phyloP scores from a whole-genome alignment of 2,329 filamentous ascomycete species.

The Cyphellophora europaea region DNA sequence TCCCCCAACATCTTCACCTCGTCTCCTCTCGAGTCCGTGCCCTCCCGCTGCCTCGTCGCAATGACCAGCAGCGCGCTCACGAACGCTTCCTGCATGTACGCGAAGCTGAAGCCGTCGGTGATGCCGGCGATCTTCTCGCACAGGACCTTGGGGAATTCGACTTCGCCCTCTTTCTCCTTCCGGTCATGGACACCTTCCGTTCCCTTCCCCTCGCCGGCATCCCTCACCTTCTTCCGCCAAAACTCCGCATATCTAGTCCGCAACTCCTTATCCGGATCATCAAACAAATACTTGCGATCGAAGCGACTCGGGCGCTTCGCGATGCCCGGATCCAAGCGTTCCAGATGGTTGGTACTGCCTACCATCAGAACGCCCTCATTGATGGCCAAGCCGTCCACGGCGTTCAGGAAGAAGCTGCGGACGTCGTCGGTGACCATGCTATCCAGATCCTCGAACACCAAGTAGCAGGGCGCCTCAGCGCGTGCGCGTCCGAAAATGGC shows the following conservation, averaged over 20 bases:
- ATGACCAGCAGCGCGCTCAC: constrained; percentile 29
- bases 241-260: constrained; percentile 33
- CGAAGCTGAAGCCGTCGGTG: constrained; percentile 35
- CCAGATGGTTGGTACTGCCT: constrained; percentile 29
- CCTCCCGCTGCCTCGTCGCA: constrained; percentile 10
- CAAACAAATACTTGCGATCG: constrained; percentile 38
- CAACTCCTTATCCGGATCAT: constrained; percentile 27
- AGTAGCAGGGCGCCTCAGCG: constrained; percentile 28
- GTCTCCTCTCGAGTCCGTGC: not conserved
- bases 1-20: constrained; percentile 5
- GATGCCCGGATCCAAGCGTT: constrained; percentile 30
- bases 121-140: constrained; percentile 30
- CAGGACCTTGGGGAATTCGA: constrained; percentile 33
- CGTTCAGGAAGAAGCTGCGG: constrained; percentile 32
- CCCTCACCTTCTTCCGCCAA: constrained; percentile 27
- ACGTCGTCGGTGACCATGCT: constrained; percentile 26
- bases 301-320: constrained; percentile 37
- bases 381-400: constrained; percentile 30
- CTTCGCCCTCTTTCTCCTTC: constrained; percentile 22
- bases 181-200: too few species aligned
- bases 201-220: constrained; percentile 11
- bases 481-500: constrained; percentile 27
- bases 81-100: constrained; percentile 37
- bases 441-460: constrained; percentile 34
- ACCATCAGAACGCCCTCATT: constrained; percentile 35